Evolutionary conservation across 768 basidiomycete species (phyloP).

Genomic region (Tylopilus felleus): DNA sequence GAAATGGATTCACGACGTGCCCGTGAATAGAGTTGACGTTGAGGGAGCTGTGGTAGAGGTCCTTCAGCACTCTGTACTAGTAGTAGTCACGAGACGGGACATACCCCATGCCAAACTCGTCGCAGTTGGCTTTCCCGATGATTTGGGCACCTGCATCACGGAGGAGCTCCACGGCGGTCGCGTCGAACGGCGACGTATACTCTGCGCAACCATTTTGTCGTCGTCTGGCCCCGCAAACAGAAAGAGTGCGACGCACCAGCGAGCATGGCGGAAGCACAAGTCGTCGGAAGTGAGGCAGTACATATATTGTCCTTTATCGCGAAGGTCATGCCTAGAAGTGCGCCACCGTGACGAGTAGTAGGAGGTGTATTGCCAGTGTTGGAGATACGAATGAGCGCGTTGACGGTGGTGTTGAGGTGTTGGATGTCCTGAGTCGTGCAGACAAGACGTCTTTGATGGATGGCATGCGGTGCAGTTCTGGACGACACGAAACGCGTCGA

Average conservation of each 20-base stretch:
- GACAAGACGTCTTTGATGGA: slow-evolving; percentile 5
- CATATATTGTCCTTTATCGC: slow-evolving; percentile 90
- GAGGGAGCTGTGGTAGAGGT: slow-evolving; percentile 53
- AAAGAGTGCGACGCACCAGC: slow-evolving; percentile 39
- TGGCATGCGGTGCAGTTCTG: not conserved
- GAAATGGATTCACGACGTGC: slow-evolving; percentile 74
- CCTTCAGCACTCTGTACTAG: not conserved
- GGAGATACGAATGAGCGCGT: slow-evolving; percentile 49
- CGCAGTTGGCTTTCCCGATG: slow-evolving; percentile 89
- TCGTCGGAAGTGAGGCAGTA: slow-evolving; percentile 59
- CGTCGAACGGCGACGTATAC: slow-evolving; percentile 79
- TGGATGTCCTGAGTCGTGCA: slow-evolving; percentile 6
- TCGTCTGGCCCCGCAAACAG: not conserved
- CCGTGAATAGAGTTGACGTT: slow-evolving; percentile 74
- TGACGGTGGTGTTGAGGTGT: slow-evolving; percentile 40
- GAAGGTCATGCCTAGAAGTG: slow-evolving; percentile 46
- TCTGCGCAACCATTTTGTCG: slow-evolving; percentile 37
- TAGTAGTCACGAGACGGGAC: slow-evolving; percentile 18
- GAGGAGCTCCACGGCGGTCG: slow-evolving; percentile 74
- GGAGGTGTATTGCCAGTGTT: not conserved
- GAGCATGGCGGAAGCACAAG: slow-evolving; percentile 79
- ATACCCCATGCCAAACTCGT: slow-evolving; percentile 99
- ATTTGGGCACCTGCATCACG: slow-evolving; percentile 61
- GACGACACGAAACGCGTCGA: not conserved
- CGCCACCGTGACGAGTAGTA: slow-evolving; percentile 6